A percentile compares a stretch with the other conserved stretches of the same genome.
Conservation (phyloP, 139 green algal species). For the Haematococcus sp. region DNA sequence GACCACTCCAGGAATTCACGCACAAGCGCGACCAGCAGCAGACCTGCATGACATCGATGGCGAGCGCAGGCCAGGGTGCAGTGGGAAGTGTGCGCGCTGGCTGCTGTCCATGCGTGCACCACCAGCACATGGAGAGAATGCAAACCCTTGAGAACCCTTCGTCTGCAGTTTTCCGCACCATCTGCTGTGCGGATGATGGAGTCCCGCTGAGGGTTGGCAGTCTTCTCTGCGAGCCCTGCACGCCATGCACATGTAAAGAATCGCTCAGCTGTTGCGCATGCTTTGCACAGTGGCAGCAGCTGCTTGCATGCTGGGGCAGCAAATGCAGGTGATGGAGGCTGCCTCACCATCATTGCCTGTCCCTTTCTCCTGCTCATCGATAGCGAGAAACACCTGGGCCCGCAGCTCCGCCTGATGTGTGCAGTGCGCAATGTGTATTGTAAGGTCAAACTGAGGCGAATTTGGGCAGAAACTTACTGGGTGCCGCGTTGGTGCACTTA, state of each 20-base stretch:
- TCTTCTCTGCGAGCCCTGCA: conserved; percentile 11
- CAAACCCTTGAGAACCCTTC: background rate
- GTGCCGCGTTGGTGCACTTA: too few species aligned
- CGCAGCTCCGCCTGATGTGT: conserved; percentile 41
- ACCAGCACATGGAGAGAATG: background rate
- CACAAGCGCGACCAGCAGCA: conserved; percentile 28
- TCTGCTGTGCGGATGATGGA: background rate
- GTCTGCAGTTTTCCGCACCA: background rate
- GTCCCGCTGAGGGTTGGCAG: conserved; percentile 6
- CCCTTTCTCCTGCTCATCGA: conserved; percentile 38
- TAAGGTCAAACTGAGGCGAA: background rate
- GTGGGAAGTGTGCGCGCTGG: background rate
- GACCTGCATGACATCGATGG: conserved; percentile 8
- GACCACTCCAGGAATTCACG: conserved; percentile 40
- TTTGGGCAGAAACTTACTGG: background rate
- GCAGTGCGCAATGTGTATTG: background rate
- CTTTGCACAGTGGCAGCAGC: too few species aligned
- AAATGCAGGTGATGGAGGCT: background rate
- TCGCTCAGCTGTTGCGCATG: background rate
- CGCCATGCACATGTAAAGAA: background rate
- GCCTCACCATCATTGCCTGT: conserved; percentile 22
- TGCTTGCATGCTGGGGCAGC: background rate
- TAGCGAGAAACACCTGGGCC: conserved; percentile 45
- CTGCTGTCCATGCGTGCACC: background rate
- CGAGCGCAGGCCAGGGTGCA: background rate